Percentiles rank a stretch among this genome's conserved stretches.
These are phyloP conservation scores for Emericellopsis cladophorae DNA, from an alignment of 2,329 filamentous ascomycete genomes.

Conservation along the genomic window DNA sequence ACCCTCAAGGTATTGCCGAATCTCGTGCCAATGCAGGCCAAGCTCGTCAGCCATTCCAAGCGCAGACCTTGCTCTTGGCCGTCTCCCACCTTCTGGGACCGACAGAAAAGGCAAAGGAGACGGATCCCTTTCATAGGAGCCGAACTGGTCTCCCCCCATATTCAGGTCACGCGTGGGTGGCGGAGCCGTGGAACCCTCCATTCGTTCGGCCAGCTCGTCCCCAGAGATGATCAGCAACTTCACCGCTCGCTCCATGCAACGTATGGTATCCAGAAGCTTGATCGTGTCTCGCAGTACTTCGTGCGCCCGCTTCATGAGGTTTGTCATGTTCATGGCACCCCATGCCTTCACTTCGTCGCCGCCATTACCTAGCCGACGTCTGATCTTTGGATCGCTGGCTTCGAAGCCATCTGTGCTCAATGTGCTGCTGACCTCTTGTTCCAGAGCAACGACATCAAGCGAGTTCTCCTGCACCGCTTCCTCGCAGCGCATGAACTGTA, in stretches of 20 bases:
- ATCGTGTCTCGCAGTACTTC: constrained; percentile 31
- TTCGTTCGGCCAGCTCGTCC: constrained; percentile 24
- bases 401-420: constrained; percentile 12
- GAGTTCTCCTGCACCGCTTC: constrained; percentile 30
- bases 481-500: constrained; percentile 30
- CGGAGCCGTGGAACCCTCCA: constrained; percentile 8
- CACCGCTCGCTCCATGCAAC: constrained; percentile 33
- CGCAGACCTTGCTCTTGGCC: background rate
- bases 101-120: constrained; percentile 9
- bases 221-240: constrained; percentile 29
- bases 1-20: constrained; percentile 31
- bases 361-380: constrained; percentile 9
- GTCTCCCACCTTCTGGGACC: background rate
- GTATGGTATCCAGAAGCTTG: constrained; percentile 29
- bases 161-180: constrained; percentile 4
- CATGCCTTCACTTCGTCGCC: constrained; percentile 12
- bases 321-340: constrained; percentile 29
- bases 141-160: constrained; percentile 11
- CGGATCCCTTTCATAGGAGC: constrained; percentile 9
- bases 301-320: constrained; percentile 33
- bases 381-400: constrained; percentile 10
- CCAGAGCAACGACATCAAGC: constrained; percentile 24
- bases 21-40: constrained; percentile 30
- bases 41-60: constrained; percentile 12
- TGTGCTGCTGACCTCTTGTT: constrained; percentile 28